Base-by-base conservation (phyloP, 768 basidiomycete species). In the Serendipita vermifera region DNA sequence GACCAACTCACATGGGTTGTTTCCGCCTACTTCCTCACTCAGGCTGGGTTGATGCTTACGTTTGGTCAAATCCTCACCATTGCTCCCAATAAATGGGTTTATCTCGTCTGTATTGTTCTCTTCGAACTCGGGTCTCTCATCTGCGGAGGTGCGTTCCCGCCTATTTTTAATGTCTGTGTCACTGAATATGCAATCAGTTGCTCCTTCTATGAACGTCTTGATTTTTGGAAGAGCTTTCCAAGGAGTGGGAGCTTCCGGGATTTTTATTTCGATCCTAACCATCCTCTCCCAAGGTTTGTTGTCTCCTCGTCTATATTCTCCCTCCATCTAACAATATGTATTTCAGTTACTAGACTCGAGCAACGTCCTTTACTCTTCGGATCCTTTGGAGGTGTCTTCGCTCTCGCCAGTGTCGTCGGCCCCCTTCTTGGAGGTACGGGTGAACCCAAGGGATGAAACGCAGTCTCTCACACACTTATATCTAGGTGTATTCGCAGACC, bases 171-270 rank as follows among this genome's bases (percentile, higher is more conserved):
- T 36, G 35, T 36, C 35, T 36, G n/a, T 36, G n/a, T n/a, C n/a
- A 5, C 64, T 65, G 26, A 53, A 67, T 55, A 66, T 68, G 33
- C 58, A 20, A 17, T 26, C 26, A 38, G 60, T 57, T 9, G 63
- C 66, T 15, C 59, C 61, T 1, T 60, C 54, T 46, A 62, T 69
- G n/a, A 57, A 61, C 36, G 57, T 64, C 3, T 60, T 72, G 27
- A 72, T 73, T 46, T 64, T 75, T 46, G 76, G 76, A 9, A 65
- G 76, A 15, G 75, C 75, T 0, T 60, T 77, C 35, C 66, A 71
- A 2, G 76, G 77, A 9, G 57, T 75, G 2, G 77, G 75, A 2
- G 74, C 71, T 1, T 69, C 72, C 1, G 74, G 61, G 7, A 62
- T 67, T 40, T 66, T 63, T 43, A 59, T 62, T 1, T 61, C 59